Percentiles rank a stretch among this genome's conserved stretches.
phyloP scores from a whole-genome alignment of 306 rosid species.

The Acmispon strigosus region DNA sequence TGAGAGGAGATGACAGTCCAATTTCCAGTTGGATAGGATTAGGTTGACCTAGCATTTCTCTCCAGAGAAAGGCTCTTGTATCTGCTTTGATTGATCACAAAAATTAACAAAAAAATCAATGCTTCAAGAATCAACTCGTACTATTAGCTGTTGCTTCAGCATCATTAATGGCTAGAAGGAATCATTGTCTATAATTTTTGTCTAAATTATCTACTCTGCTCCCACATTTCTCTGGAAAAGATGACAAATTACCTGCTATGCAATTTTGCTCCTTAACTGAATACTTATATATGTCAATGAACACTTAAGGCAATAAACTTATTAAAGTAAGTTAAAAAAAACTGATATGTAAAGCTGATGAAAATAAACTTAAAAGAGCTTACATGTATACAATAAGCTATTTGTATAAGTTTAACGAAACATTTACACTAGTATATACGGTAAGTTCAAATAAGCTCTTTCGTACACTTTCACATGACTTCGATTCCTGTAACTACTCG shows the following conservation, averaged over 20 bases:
- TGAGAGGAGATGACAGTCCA: slow-evolving; percentile 27
- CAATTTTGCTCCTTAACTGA: neutral
- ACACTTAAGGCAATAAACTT: too few relatives aligned
- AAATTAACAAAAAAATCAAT: neutral
- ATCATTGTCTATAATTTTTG: neutral
- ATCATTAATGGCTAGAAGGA: slow-evolving; percentile 1
- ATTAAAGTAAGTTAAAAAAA: too few relatives aligned
- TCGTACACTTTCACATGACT: too few relatives aligned
- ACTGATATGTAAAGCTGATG: too few relatives aligned
- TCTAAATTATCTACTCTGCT: neutral
- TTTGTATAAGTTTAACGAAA: too few relatives aligned
- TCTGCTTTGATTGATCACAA: slow-evolving; percentile 10
- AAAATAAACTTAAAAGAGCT: too few relatives aligned
- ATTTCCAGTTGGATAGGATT: slow-evolving; percentile 40
- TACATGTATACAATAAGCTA: too few relatives aligned
- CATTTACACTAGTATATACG: too few relatives aligned
- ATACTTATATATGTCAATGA: too few relatives aligned
- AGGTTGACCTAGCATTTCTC: slow-evolving; percentile 7
- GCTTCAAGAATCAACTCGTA: slow-evolving; percentile 12
- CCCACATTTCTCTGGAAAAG: neutral
- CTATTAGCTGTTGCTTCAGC: slow-evolving; percentile 7
- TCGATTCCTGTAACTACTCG: too few relatives aligned
- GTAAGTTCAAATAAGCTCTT: too few relatives aligned
- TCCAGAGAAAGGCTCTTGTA: slow-evolving; percentile 18
- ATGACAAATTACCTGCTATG: too few relatives aligned